phyloP scores from a whole-genome alignment of 106 monocot genomes.

The Vanilla planifolia region DNA sequence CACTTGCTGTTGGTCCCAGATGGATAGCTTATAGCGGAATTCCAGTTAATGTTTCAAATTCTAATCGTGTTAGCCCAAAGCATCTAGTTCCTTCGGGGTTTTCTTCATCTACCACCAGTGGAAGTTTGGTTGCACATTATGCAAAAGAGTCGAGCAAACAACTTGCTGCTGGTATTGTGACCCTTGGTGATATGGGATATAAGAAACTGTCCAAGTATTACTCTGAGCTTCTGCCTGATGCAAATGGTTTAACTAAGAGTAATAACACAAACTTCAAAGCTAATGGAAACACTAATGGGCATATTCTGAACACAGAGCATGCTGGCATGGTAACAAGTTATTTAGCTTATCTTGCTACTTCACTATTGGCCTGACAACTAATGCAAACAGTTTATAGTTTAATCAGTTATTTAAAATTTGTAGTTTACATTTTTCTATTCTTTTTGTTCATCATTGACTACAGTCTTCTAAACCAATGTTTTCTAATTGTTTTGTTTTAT shows the following conservation, averaged over 20 bases:
- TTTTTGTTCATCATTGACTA: not conserved
- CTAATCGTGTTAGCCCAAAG: constrained; percentile 62
- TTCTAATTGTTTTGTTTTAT: not conserved
- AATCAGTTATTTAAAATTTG: no score
- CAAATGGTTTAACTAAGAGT: constrained; percentile 32
- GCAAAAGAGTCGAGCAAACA: constrained; percentile 96
- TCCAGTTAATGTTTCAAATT: constrained; percentile 48
- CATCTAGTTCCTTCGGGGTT: constrained; percentile 23
- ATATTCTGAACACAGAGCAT: constrained; percentile 44
- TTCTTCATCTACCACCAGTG: constrained; percentile 40
- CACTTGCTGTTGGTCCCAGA: constrained; percentile 87
- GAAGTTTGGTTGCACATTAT: constrained; percentile 68
- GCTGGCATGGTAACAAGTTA: constrained; percentile 58
- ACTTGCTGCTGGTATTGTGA: constrained; percentile 77
- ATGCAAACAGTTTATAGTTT: not conserved
- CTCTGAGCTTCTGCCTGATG: constrained; percentile 51
- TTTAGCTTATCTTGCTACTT: not conserved
- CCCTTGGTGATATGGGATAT: constrained; percentile 89
- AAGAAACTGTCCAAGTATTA: constrained; percentile 83
- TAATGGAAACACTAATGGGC: constrained; percentile 23
- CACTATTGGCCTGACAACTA: not conserved
- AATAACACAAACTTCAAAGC: constrained; percentile 33
- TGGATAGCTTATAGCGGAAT: constrained; percentile 91
- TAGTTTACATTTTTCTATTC: not conserved
- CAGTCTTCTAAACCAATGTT: not conserved